Base-by-base conservation (phyloP, 176 grass and related monocot species). In the Metroxylon sagu region DNA sequence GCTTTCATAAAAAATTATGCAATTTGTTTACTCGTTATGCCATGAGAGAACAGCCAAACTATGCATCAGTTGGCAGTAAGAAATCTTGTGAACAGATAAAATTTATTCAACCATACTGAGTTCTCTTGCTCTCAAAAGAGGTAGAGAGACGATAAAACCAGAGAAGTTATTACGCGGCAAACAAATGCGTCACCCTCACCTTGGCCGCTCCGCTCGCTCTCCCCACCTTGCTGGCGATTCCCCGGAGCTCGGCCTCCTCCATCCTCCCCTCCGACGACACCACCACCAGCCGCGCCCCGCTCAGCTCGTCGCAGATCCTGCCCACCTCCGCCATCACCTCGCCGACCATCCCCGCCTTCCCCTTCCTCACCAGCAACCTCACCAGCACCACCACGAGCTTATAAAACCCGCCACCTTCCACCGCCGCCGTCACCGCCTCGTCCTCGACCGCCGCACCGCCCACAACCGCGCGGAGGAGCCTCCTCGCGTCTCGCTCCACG, bases 251-350 rank as follows among this genome's bases (percentile, higher is more conserved):
- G 5, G 26, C 6, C n/a, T 29, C 17, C 29, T 62, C 61, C 67
- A 60, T 58, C 43, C 61, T 50, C 18, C 7, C 29, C 53, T 21
- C 18, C 49, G 72, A 29, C 15, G 28, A 16, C 54, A 31, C 67
- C 29, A 50, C 66, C 27, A 50, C 49, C 29, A 25, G 28, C 25
- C n/a, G 48, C 18, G 66, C 57, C 49, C 60, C 67, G n/a, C 51
- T 75, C 39, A 82, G 18, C 67, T 66, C 61, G 48, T 71, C 48
- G 60, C 53, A 71, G 19, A 82, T 76, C 50, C 59, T 71, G 12
- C 25, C 54, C 19, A 76, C 71, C 55, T 82, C 73, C 12, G 60
- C 48, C 67, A 76, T 76, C 58, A 82, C 79, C 67, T 76, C 79
- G 10, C 53, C 29, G 39, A 82, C 54, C 67, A 82, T 52, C 50